Conservation (phyloP, 2,329 filamentous ascomycete species). For the Biscogniauxia mediterranea region DNA sequence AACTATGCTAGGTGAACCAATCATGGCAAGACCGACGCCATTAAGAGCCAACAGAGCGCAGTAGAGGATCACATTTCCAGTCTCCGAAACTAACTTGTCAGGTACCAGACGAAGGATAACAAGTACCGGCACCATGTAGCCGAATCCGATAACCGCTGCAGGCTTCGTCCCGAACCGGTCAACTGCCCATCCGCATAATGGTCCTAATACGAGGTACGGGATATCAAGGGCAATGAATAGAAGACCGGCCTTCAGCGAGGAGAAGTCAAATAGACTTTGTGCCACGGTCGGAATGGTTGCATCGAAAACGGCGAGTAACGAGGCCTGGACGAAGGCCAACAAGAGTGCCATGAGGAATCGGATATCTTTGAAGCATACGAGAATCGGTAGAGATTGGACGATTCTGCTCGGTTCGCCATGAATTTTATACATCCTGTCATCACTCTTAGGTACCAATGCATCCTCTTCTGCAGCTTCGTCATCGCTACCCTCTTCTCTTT, state of each 20-base stretch:
- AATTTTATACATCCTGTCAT: conserved; percentile 41
- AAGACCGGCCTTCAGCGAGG: conserved; percentile 35
- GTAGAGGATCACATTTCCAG: conserved; percentile 23
- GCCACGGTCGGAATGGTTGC: conserved; percentile 39
- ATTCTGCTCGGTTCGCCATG: conserved; percentile 37
- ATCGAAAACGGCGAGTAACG: conserved; percentile 37
- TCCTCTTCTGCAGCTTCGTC: conserved; percentile 35
- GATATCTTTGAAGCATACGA: conserved; percentile 41
- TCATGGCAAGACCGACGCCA: conserved; percentile 51
- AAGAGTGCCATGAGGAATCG: conserved; percentile 39
- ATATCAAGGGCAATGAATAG: conserved; percentile 38
- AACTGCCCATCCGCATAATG: conserved; percentile 35
- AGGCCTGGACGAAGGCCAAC: conserved; percentile 44
- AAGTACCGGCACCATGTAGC: conserved; percentile 57
- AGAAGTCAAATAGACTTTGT: conserved; percentile 36
- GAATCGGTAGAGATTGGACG: conserved; percentile 43
- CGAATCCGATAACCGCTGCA: conserved; percentile 40
- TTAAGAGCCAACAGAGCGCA: conserved; percentile 37
- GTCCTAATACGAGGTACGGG: conserved; percentile 36
- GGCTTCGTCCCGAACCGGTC: conserved; percentile 37
- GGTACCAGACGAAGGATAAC: conserved; percentile 58
- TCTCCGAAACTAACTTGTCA: conserved; percentile 32
- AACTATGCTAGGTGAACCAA: conserved; percentile 54
- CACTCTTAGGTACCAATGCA: conserved; percentile 38
- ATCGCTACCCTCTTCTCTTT: conserved; percentile 18